Base-by-base conservation (phyloP, 306 rosid species). In the Elaeagnus macrophylla region DNA sequence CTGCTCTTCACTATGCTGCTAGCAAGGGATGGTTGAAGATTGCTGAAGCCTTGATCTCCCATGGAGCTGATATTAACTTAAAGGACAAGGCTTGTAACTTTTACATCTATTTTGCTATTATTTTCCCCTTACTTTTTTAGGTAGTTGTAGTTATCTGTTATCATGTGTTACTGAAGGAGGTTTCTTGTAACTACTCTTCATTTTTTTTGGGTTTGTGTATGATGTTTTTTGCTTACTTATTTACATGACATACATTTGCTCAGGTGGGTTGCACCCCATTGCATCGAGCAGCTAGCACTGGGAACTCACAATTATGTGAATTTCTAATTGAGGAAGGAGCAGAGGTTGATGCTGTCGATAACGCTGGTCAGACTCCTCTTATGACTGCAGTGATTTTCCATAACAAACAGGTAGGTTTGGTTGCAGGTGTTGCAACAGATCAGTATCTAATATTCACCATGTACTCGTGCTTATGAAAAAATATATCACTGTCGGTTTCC, bases 231-330 rank as follows among this genome's bases (percentile, higher is more conserved):
- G 25, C 39, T 39, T 61, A 7, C 11, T 39, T 13, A 9, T 8
- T 48, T 37, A 19, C 43, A 32, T 55, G 67, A 57, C 40, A 9
- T 15, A 7, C 13, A 37, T 52, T 17, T 54, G 39, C 20, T 60
- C 62, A 91, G 97, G 83, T 84, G 67, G 97, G 97, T 55, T 76
- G 85, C 75, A 91, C 97, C 57, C 96, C 97, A 10, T 75, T 91
- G 81, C 96, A 91, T 66, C 74, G 97, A 12, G 96, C 97, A 38
- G 94, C 96, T 48, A 73, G 96, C 86, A 86, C 85, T 2, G 96
- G 94, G 53, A 82, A 82, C 37, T 76, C 89, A 41, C 85, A 84
- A 55, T 3, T 91, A 71, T 91, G 97, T 60, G 97, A 91, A 53
- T 56, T 80, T 75, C 64, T 91, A 41, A 80, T 91, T 51, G 97